These are phyloP conservation scores for Lactarius hengduanensis DNA, from an alignment of 768 basidiomycete genomes.

Conservation along the genomic window DNA sequence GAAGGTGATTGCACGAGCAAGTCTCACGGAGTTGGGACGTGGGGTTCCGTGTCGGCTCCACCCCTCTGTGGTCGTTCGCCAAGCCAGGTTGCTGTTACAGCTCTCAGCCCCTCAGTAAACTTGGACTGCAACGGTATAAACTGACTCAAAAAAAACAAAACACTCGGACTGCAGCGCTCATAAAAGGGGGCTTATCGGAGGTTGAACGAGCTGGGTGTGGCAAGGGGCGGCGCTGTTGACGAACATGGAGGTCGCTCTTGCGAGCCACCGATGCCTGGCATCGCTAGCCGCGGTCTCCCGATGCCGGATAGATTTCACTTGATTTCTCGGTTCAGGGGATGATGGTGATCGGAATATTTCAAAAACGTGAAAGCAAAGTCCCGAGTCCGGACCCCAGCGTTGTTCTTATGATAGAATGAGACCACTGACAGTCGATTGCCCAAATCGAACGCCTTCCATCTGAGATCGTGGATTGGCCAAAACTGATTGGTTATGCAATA, in stretches of 20 bases:
- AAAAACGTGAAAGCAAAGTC: neutral
- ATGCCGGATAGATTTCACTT: neutral
- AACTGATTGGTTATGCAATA: neutral
- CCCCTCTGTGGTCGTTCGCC: slow-evolving; percentile 1
- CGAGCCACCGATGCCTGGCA: neutral
- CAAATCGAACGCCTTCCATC: neutral
- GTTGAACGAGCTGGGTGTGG: neutral
- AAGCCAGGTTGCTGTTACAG: neutral
- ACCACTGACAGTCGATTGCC: neutral
- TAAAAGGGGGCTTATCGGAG: slow-evolving; percentile 3
- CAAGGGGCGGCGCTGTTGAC: neutral
- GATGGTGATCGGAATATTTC: neutral
- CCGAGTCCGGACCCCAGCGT: neutral
- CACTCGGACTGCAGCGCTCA: neutral
- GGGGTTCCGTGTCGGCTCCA: neutral
- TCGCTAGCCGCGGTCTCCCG: neutral
- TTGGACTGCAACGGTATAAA: too few relatives aligned
- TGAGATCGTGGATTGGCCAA: neutral
- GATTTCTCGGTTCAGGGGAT: neutral
- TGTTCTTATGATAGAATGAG: neutral
- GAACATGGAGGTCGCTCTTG: neutral
- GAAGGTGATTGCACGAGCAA: too few relatives aligned
- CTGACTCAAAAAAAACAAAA: too few relatives aligned
- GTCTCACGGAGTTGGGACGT: neutral
- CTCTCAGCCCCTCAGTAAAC: neutral